phyloP scores from a whole-genome alignment of 257 asterid species.

The Euphrasia confusa region DNA sequence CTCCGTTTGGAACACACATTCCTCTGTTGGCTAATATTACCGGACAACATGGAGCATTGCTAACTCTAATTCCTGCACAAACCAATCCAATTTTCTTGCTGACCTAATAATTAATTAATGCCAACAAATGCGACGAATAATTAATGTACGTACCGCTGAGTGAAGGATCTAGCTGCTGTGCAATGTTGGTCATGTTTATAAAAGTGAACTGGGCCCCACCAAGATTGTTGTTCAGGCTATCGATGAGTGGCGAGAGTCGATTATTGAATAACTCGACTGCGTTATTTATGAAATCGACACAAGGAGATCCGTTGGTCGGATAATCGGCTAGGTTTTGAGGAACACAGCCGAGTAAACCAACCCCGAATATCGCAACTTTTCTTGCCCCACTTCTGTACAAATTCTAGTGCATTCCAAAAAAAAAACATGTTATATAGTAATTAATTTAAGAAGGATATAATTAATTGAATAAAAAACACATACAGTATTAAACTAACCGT shows the following conservation, averaged over 20 bases:
- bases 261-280: constrained; percentile 31
- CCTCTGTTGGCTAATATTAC: constrained; percentile 7
- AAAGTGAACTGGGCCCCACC: constrained; percentile 35
- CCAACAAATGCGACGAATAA: too few species aligned
- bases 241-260: constrained; percentile 32
- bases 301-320: constrained; percentile 32
- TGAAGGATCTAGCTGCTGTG: constrained; percentile 24
- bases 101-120: too few species aligned
- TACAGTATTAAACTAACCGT: constrained; percentile 28
- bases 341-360: constrained; percentile 42
- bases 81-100: too few species aligned
- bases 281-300: constrained; percentile 37
- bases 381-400: constrained; percentile 46
- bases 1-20: constrained; percentile 18
- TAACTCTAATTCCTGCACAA: constrained; percentile 20
- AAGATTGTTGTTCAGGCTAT: constrained; percentile 28
- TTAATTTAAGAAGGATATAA: too few species aligned
- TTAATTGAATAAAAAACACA: too few species aligned
- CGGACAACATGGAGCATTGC: constrained; percentile 35
- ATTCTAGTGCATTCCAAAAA: constrained; percentile 21
- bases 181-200: constrained; percentile 39
- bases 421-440: background rate
- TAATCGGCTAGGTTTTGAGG: constrained; percentile 26
- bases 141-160: constrained; percentile 29
- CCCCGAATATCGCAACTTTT: constrained; percentile 46